Percentiles rank a stretch among this genome's conserved stretches.
Evolutionary conservation across 108 stramenopile genomes (phyloP).

Genomic region (Cyclotella choctawhatcheeana): DNA sequence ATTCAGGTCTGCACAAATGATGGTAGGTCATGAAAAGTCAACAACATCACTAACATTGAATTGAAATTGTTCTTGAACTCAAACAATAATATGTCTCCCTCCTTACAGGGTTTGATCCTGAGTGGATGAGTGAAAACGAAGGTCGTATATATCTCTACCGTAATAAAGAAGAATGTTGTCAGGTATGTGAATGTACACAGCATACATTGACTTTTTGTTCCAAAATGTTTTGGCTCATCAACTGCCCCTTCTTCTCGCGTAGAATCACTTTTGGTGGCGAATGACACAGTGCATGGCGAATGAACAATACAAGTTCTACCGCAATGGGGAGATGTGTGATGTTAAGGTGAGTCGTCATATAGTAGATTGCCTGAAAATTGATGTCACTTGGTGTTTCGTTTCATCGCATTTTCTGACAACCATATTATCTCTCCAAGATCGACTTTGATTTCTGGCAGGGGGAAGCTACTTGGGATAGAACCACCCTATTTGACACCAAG

Average conservation of each 20-base stretch:
- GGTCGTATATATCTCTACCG: conserved; percentile 33
- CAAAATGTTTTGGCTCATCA: background rate
- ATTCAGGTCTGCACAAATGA: conserved; percentile 48
- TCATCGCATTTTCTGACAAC: no score
- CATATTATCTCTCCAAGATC: no score
- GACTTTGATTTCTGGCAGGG: conserved; percentile 46
- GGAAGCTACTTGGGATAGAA: conserved; percentile 38
- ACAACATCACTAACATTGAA: background rate
- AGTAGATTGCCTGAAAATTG: no score
- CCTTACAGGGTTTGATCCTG: conserved; percentile 22
- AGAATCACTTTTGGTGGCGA: conserved; percentile 48
- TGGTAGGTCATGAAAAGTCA: conserved; percentile 5
- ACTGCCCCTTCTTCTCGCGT: background rate
- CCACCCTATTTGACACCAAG: conserved; percentile 39
- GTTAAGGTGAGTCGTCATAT: no score
- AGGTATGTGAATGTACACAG: background rate
- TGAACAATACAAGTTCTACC: conserved; percentile 52
- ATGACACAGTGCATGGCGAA: conserved; percentile 55
- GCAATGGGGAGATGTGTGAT: conserved; percentile 43
- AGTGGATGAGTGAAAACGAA: conserved; percentile 35
- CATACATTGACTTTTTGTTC: no score
- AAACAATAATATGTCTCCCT: background rate
- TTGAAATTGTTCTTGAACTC: background rate
- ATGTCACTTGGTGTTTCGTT: no score
- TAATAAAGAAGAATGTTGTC: conserved; percentile 46